phyloP scores from a whole-genome alignment of 768 basidiomycete species.

The Lyophyllum atratum region DNA sequence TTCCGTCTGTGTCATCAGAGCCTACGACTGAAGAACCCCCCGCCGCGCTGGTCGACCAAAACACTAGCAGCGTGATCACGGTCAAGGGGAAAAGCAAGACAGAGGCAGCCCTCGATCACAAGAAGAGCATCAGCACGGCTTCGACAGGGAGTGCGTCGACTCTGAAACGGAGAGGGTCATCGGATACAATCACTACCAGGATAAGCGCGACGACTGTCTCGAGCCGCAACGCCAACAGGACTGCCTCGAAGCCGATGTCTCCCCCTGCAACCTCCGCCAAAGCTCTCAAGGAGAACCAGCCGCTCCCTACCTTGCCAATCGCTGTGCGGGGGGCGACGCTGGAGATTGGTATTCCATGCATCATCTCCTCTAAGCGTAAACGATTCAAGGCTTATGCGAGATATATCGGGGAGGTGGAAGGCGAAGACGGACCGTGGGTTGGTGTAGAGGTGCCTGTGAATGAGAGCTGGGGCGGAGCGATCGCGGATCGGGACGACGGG shows the following conservation, averaged over 20 bases:
- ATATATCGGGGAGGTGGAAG: conserved; percentile 86
- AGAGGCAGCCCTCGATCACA: conserved; percentile 36
- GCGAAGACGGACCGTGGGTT: conserved; percentile 85
- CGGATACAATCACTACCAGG: conserved; percentile 46
- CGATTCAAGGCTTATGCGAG: conserved; percentile 86
- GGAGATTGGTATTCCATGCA: conserved; percentile 88
- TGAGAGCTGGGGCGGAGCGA: conserved; percentile 29
- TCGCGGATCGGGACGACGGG: conserved; percentile 30
- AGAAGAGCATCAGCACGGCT: conserved; percentile 45
- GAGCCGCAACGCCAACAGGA: background rate
- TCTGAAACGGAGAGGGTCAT: conserved; percentile 41
- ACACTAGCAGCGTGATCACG: conserved; percentile 24
- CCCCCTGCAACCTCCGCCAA: conserved; percentile 15
- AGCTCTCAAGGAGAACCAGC: conserved; percentile 17
- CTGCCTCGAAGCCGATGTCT: conserved; percentile 2
- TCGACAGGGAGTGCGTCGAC: conserved; percentile 46
- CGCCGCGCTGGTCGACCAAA: conserved; percentile 13
- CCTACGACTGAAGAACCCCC: conserved; percentile 6
- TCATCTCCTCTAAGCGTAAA: conserved; percentile 80
- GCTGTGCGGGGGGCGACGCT: conserved; percentile 67
- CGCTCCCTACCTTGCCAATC: conserved; percentile 18
- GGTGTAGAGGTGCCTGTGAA: conserved; percentile 84
- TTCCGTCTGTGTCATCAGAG: background rate
- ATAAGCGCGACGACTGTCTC: conserved; percentile 13
- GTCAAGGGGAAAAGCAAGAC: conserved; percentile 23